A percentile compares a stretch with the other conserved stretches of the same genome.
These are phyloP conservation scores for Parastagonospora avenae DNA, from an alignment of 2,329 filamentous ascomycete species.

Conservation along the genomic window DNA sequence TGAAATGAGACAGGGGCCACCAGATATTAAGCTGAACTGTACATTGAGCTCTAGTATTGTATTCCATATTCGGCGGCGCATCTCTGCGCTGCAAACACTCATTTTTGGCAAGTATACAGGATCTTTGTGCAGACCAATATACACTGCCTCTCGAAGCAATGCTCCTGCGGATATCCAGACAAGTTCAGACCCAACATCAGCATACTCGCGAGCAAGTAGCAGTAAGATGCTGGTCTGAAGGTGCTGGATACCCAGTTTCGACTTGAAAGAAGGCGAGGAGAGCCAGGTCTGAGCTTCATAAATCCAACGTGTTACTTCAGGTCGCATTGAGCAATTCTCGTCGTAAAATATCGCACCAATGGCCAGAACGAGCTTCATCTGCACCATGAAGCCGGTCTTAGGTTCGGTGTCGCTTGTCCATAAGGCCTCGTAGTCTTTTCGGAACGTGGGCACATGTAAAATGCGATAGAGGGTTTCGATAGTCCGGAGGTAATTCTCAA, in stretches of 20 bases:
- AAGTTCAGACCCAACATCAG: slow-evolving; percentile 42
- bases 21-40: slow-evolving; percentile 45
- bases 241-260: slow-evolving; percentile 55
- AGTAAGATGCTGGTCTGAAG: slow-evolving; percentile 54
- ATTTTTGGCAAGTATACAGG: slow-evolving; percentile 38
- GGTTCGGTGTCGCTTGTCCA: slow-evolving; percentile 49
- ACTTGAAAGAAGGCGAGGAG: slow-evolving; percentile 60
- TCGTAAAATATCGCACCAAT: slow-evolving; percentile 61
- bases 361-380: slow-evolving; percentile 63
- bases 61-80: slow-evolving; percentile 41
- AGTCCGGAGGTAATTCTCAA: slow-evolving; percentile 57
- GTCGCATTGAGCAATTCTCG: slow-evolving; percentile 56
- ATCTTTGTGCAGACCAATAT: slow-evolving; percentile 50
- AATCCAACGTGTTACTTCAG: slow-evolving; percentile 60
- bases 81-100: slow-evolving; percentile 28
- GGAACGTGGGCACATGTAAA: slow-evolving; percentile 59
- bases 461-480: slow-evolving; percentile 57
- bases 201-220: slow-evolving; percentile 44
- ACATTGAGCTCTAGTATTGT: slow-evolving; percentile 46
- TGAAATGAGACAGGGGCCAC: slow-evolving; percentile 43
- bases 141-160: slow-evolving; percentile 47
- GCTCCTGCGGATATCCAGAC: slow-evolving; percentile 48
- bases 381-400: slow-evolving; percentile 57
- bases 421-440: slow-evolving; percentile 55
- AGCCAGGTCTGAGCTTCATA: slow-evolving; percentile 63